Percentiles rank a stretch among this genome's conserved stretches.
Conservation (phyloP, 768 basidiomycete genomes). For the Asterophora parasitica region DNA sequence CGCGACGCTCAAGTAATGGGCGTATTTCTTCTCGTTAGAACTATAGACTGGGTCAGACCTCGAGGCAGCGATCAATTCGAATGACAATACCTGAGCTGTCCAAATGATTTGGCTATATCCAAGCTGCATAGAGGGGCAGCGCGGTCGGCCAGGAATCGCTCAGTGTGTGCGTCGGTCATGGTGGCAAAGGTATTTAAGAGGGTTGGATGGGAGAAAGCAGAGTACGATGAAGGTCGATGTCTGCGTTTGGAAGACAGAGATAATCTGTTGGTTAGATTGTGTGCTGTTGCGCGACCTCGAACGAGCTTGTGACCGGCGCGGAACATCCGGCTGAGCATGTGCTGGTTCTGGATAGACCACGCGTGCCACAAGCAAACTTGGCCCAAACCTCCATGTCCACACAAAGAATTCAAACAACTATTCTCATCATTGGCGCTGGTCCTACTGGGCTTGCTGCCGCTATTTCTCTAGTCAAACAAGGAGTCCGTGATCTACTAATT, state of each 20-base stretch:
- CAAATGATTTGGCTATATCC: conserved; percentile 62
- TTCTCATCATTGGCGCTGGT: conserved; percentile 49
- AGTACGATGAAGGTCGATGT: conserved; percentile 1
- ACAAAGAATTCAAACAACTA: conserved; percentile 28
- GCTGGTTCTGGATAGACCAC: too few species aligned
- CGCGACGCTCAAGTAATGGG: conserved; percentile 65
- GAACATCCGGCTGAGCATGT: conserved; percentile 9
- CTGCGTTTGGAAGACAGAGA: conserved; percentile 1
- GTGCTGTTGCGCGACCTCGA: conserved; percentile 1
- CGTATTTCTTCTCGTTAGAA: conserved; percentile 71
- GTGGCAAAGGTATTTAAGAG: conserved; percentile 6
- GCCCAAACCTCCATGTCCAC: conserved; percentile 15
- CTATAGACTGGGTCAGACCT: conserved; percentile 31
- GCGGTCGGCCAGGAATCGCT: conserved; percentile 74
- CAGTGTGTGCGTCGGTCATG: conserved; percentile 32
- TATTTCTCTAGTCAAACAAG: conserved; percentile 39
- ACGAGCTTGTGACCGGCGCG: conserved; percentile 15
- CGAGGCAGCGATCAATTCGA: neutral
- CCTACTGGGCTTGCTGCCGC: conserved; percentile 45
- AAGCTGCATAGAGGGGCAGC: conserved; percentile 72
- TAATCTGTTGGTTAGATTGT: conserved; percentile 3
- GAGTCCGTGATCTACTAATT: conserved; percentile 35
- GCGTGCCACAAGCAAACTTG: neutral
- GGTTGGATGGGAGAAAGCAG: neutral
- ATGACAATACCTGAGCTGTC: conserved; percentile 51